Evolutionary conservation across 2,329 filamentous ascomycete genomes (phyloP).

Genomic region (Fusarium cyanostomum): DNA sequence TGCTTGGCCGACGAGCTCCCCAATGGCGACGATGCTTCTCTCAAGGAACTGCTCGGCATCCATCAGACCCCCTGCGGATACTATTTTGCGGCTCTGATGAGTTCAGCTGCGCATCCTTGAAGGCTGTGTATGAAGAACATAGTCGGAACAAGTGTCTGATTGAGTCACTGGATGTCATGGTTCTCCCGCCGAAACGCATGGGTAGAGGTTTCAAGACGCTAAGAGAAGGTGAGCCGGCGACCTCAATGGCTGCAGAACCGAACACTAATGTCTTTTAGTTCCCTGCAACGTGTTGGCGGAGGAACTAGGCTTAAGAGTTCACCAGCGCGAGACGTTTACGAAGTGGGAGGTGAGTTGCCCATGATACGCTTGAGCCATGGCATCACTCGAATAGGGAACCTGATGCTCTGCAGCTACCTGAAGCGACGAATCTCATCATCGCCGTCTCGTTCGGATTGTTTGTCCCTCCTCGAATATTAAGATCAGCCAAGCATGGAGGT

Average conservation of each 20-base stretch:
- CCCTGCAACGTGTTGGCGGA: slow-evolving; percentile 75
- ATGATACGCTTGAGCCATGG: background rate
- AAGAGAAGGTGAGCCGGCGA: slow-evolving; percentile 64
- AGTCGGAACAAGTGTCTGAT: slow-evolving; percentile 63
- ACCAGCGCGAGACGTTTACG: slow-evolving; percentile 84
- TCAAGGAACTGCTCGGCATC: slow-evolving; percentile 13
- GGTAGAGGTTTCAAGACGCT: slow-evolving; percentile 78
- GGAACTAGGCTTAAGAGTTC: slow-evolving; percentile 70
- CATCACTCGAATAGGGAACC: background rate
- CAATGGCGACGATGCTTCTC: slow-evolving; percentile 32
- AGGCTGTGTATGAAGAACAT: slow-evolving; percentile 72
- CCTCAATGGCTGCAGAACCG: background rate
- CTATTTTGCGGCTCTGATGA: slow-evolving; percentile 95
- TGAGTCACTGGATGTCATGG: slow-evolving; percentile 84
- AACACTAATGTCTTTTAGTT: slow-evolving; percentile 58
- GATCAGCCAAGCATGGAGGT: slow-evolving; percentile 79
- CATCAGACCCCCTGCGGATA: slow-evolving; percentile 75
- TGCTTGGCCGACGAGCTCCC: slow-evolving; percentile 13
- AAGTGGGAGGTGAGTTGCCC: slow-evolving; percentile 74
- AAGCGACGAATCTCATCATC: slow-evolving; percentile 78
- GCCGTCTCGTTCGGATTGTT: slow-evolving; percentile 96
- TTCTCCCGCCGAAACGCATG: slow-evolving; percentile 78
- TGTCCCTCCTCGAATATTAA: slow-evolving; percentile 80
- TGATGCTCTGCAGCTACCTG: slow-evolving; percentile 60
- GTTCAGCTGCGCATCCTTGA: slow-evolving; percentile 84